A percentile compares a stretch with the other conserved stretches of the same genome.
Evolutionary conservation across 75 land plant genomes (phyloP).

Genomic region (Adiantum capillusveneris): DNA sequence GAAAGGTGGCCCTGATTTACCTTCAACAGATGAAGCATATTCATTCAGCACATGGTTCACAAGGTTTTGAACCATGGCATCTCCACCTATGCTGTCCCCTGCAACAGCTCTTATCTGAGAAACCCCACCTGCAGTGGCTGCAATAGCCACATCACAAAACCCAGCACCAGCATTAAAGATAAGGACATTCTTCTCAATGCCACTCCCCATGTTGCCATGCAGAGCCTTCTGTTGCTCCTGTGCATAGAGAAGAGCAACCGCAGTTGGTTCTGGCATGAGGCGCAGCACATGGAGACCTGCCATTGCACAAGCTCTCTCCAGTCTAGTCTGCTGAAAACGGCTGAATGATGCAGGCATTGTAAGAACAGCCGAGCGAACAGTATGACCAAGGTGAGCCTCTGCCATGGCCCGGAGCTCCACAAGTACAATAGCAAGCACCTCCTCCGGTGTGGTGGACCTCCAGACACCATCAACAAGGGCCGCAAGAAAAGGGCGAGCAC

Average conservation of each 20-base stretch:
- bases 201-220: constrained; percentile 31
- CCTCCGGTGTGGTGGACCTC: constrained; percentile 66
- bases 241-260: constrained; percentile 55
- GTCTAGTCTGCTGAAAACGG: constrained; percentile 53
- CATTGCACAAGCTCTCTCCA: constrained; percentile 71
- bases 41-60: constrained; percentile 44
- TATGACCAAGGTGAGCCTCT: constrained; percentile 36
- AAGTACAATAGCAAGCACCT: constrained; percentile 52
- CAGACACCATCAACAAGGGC: constrained; percentile 51
- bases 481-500: constrained; percentile 62
- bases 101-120: constrained; percentile 54
- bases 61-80: constrained; percentile 57
- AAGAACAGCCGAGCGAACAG: constrained; percentile 48
- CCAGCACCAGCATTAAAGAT: constrained; percentile 79
- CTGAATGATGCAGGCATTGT: constrained; percentile 69
- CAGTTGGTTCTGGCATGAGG: constrained; percentile 74
- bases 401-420: constrained; percentile 58
- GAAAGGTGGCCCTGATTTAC: no score
- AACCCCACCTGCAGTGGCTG: constrained; percentile 74
- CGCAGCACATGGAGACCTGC: constrained; percentile 60
- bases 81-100: constrained; percentile 54
- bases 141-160: constrained; percentile 52
- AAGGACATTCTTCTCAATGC: constrained; percentile 47
- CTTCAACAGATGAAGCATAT: constrained; percentile 13
- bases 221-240: constrained; percentile 56